These are phyloP conservation scores for Apiospora aurea DNA, from an alignment of 2,329 filamentous ascomycete species.

Conservation along the genomic window DNA sequence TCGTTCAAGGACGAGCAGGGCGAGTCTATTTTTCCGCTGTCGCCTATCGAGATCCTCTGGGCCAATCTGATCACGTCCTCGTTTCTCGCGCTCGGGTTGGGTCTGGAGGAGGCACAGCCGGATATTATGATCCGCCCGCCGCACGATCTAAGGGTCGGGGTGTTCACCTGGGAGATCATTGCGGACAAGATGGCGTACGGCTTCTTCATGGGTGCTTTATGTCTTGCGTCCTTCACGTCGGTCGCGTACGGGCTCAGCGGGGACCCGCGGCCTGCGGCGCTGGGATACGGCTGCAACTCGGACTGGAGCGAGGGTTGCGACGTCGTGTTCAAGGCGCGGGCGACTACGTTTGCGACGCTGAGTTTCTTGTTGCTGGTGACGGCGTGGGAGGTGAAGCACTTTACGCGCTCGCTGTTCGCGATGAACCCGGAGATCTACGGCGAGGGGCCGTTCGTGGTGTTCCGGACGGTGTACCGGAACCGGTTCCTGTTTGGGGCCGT, in stretches of 20 bases:
- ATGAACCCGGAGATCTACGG: conserved; percentile 63
- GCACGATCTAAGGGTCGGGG: conserved; percentile 63
- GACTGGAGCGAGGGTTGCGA: conserved; percentile 57
- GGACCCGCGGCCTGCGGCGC: conserved; percentile 50
- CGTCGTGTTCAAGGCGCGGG: conserved; percentile 69
- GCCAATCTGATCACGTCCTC: conserved; percentile 78
- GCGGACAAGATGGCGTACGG: conserved; percentile 73
- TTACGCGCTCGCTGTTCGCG: conserved; percentile 72
- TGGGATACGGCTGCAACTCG: conserved; percentile 67
- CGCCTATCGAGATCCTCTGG: conserved; percentile 78
- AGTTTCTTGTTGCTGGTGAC: conserved; percentile 73
- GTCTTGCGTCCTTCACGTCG: conserved; percentile 65
- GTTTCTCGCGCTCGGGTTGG: conserved; percentile 74
- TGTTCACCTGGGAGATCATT: conserved; percentile 71
- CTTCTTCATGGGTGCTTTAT: conserved; percentile 67
- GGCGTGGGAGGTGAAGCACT: conserved; percentile 78
- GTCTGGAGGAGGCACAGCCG: conserved; percentile 72
- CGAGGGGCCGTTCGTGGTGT: conserved; percentile 51
- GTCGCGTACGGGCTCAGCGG: conserved; percentile 57
- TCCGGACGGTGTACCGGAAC: conserved; percentile 72
- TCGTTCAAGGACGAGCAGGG: conserved; percentile 68
- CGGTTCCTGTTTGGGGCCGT: conserved; percentile 72
- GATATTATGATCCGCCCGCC: conserved; percentile 73
- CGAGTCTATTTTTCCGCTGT: conserved; percentile 73
- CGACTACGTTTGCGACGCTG: conserved; percentile 72